Evolutionary conservation across 257 asterid species (phyloP), one percentile per base, ranked within the genome.

Genomic region (Capsicum pubescens): DNA sequence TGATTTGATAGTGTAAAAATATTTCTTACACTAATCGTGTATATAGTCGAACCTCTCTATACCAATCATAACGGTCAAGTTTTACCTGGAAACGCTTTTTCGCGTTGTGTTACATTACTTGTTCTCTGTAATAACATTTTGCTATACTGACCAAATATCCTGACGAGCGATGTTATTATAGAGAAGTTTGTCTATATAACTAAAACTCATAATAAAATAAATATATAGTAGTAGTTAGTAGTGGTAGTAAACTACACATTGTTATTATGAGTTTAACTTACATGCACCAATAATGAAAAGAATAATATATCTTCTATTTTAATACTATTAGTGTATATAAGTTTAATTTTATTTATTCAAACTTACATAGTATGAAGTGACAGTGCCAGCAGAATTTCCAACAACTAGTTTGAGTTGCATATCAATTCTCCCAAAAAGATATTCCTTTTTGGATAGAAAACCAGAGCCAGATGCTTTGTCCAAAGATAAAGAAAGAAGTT

Each of bases 401-500:
- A 92, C 80, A 8, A 92, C 94, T 50, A 92, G 95, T 66, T 92
- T 90, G 79, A 92, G 89, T 88, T 92, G 91, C 90, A 92, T 90
- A 61, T 92, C 94, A 9, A 90, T 88, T 87, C 89, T 90, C 57
- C 95, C 92, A 56, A 90, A 92, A 66, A 90, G 63, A 17, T 86
- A 91, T 67, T 88, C 84, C 52, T 61, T 89, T 89, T 88, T 92
- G 80, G 95, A 92, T 9, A 83, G 88, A 70, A 92, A 92, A 8
- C 93, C 95, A 8, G 36, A 61, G 68, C 68, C 68, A 61, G 68
- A 92, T 86, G 5, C 92, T 93, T 82, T 90, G 85, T 92, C 95
- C 13, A 92, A 81, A 9, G 95, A 92, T 66, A 92, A 54, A 11
- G 95, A 87, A 13, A 92, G 90, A 55, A 90, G 89, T 80, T 87